Evolutionary conservation across 1,139 yeast genomes (phyloP), one percentile per base, ranked within the genome.

Genomic region (Yamadazyma atmosphaerica): DNA sequence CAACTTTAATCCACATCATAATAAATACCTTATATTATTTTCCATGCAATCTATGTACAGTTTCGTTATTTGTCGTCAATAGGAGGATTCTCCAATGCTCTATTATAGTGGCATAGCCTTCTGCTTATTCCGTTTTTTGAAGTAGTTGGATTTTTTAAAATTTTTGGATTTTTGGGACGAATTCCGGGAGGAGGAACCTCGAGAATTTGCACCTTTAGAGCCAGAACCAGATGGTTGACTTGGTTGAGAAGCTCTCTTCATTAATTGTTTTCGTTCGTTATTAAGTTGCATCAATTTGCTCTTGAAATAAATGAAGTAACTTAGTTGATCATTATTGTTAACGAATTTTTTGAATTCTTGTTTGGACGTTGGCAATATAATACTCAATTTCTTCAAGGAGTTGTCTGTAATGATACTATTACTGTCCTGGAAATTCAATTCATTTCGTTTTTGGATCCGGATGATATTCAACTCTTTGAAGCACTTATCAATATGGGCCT

Each of bases 351-450:
- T 58, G 55, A 71, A 83, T 35, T 76, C 86, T n/a, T 54, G 57
- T 40, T 73, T 74, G 12, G 72, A 72, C 1, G 72, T 65, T 0
- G 90, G 90, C 24, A 83, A 57, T 32, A 61, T 63, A 14, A 59
- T 54, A 0, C 86, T 81, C 74, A 83, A 71, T 37, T 77, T 80
- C 45, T 69, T 71, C 36, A 83, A 54, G 0, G 81, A 63, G 0
- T 56, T 59, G 43, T 80, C 82, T 1, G 75, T 61, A 3, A 81
- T 60, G 34, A 81, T 65, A 13, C 68, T 62, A 1, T 68, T 60
- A 7, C 74, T 63, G 13, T 61, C 58, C n/a, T 58, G 50, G 28
- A 68, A 65, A 8, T 63, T 65, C 41, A 72, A 50, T 32, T 67
- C 68, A 8, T 68, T 67, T 55, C 78, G 73, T 13, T 70, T 56